Conservation (phyloP, 352 stramenopile species). For the Pythium volutum region DNA sequence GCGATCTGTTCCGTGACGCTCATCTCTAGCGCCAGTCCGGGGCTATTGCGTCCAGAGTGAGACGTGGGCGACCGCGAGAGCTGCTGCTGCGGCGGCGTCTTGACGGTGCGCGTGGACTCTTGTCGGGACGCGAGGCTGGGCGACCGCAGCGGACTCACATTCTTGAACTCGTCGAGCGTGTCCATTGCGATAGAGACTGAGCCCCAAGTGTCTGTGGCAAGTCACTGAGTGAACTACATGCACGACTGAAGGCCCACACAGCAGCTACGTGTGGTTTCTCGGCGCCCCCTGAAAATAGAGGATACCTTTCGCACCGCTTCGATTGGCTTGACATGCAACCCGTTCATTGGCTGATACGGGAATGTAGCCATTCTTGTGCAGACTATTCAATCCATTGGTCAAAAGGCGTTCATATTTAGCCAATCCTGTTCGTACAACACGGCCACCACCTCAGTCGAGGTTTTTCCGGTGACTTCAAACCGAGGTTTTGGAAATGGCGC, state of each 20-base stretch:
- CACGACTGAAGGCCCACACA: background rate
- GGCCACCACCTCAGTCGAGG: slow-evolving; percentile 3
- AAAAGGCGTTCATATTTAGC: background rate
- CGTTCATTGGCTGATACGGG: slow-evolving; percentile 1
- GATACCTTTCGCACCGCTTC: background rate
- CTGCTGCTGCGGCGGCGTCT: slow-evolving; percentile 10
- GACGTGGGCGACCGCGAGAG: slow-evolving; percentile 19
- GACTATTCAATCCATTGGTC: slow-evolving; percentile 18
- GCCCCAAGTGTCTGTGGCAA: background rate
- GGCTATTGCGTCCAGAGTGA: slow-evolving; percentile 28
- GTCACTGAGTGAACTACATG: background rate
- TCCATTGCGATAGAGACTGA: slow-evolving; percentile 13
- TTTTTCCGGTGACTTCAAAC: slow-evolving; percentile 14
- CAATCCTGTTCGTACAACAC: slow-evolving; percentile 5
- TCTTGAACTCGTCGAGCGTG: slow-evolving; percentile 26
- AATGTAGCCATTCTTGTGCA: slow-evolving; percentile 6
- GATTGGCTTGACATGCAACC: slow-evolving; percentile 1
- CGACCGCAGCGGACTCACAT: slow-evolving; percentile 23
- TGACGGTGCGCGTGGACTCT: slow-evolving; percentile 15
- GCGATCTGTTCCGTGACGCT: slow-evolving; percentile 70
- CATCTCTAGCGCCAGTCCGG: slow-evolving; percentile 38
- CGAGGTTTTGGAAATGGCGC: slow-evolving; percentile 21
- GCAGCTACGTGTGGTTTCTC: background rate
- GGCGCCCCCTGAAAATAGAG: slow-evolving; percentile 18
- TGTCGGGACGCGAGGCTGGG: slow-evolving; percentile 20